Conservation (phyloP, 1,284 basidiomycete genomes). For the Boletellus deceptivus region DNA sequence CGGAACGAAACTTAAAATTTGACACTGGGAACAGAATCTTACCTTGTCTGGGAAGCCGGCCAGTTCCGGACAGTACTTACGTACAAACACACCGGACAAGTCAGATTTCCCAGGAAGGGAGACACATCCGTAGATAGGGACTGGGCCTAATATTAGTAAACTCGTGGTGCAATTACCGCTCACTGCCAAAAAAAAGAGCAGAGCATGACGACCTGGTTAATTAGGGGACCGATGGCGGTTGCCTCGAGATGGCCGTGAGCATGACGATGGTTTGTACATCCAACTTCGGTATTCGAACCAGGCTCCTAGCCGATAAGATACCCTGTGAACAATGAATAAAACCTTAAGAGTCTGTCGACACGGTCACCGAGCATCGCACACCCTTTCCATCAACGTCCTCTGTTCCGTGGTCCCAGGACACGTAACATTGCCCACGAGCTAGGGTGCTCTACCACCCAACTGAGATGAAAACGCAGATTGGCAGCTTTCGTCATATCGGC, state of each 20-base stretch:
- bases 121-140: slow-evolving; percentile 21
- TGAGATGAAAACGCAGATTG: slow-evolving; percentile 28
- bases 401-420: slow-evolving; percentile 53
- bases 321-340: slow-evolving; percentile 10
- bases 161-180: slow-evolving; percentile 30
- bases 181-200: slow-evolving; percentile 26
- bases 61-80: slow-evolving; percentile 26
- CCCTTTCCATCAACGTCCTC: slow-evolving; percentile 45
- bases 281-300: slow-evolving; percentile 30
- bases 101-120: slow-evolving; percentile 26
- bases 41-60: slow-evolving; percentile 29
- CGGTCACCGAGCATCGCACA: slow-evolving; percentile 21
- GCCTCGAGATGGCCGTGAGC: slow-evolving; percentile 3
- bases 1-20: slow-evolving; percentile 16
- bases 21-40: slow-evolving; percentile 16
- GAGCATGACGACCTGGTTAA: slow-evolving; percentile 21
- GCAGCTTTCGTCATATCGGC: slow-evolving; percentile 29
- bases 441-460: slow-evolving; percentile 41
- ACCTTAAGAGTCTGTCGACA: slow-evolving; percentile 5
- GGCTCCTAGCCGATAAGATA: slow-evolving; percentile 23
- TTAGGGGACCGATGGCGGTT: slow-evolving; percentile 4
- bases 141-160: slow-evolving; percentile 29
- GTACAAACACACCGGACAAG: slow-evolving; percentile 23
- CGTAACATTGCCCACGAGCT: slow-evolving; percentile 53
- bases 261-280: slow-evolving; percentile 24